Percentiles rank a stretch among this genome's conserved stretches.
Conservation (phyloP, 768 basidiomycete species). For the Trametes villosa region DNA sequence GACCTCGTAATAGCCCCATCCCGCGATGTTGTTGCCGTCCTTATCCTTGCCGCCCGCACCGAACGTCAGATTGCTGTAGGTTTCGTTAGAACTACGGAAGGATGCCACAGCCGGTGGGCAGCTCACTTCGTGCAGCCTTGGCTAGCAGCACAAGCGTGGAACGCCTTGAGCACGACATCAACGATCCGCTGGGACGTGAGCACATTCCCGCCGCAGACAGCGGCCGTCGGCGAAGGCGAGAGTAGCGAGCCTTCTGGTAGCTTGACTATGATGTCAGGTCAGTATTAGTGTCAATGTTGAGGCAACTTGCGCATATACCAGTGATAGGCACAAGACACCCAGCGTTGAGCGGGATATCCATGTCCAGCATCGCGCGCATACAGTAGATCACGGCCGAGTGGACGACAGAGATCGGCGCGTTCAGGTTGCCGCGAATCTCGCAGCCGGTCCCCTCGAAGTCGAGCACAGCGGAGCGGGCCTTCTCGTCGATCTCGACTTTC, state of each 20-base stretch:
- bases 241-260: slow-evolving; percentile 82
- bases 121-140: slow-evolving; percentile 92
- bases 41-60: slow-evolving; percentile 87
- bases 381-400: slow-evolving; percentile 90
- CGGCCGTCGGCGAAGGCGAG: slow-evolving; percentile 82
- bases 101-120: slow-evolving; percentile 4
- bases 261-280: slow-evolving; percentile 52
- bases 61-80: slow-evolving; percentile 80
- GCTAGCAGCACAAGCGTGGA: slow-evolving; percentile 88
- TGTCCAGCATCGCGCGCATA: slow-evolving; percentile 83
- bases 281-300: slow-evolving; percentile 10
- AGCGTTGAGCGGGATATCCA: slow-evolving; percentile 91
- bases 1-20: slow-evolving; percentile 83
- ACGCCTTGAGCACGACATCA: slow-evolving; percentile 91
- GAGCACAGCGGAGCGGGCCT: slow-evolving; percentile 75
- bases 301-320: slow-evolving; percentile 46
- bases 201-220: slow-evolving; percentile 93
- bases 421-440: slow-evolving; percentile 85
- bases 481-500: slow-evolving; percentile 74
- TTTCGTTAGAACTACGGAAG: background rate
- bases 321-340: slow-evolving; percentile 89
- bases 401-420: slow-evolving; percentile 83
- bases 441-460: slow-evolving; percentile 87
- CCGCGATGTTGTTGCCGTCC: slow-evolving; percentile 72
- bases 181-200: slow-evolving; percentile 92